These are phyloP conservation scores for Pulveroboletus sp. DNA, from an alignment of 768 basidiomycete species.

Conservation along the genomic window DNA sequence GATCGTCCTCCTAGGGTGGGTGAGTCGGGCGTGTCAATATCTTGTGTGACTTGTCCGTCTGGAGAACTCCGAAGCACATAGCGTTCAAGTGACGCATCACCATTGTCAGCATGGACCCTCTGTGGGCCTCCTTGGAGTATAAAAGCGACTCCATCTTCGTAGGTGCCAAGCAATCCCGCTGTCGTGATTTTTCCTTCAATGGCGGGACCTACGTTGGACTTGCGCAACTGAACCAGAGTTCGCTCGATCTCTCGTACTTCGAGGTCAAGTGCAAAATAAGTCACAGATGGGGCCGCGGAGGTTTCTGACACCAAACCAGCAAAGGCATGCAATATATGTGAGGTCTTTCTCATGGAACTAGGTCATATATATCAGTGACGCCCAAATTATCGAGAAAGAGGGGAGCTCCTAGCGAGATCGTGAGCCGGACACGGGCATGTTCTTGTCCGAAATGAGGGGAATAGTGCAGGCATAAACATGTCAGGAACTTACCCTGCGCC, in stretches of 20 bases:
- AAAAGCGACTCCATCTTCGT: slow-evolving; percentile 82
- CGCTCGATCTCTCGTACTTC: slow-evolving; percentile 82
- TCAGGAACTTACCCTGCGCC: slow-evolving; percentile 75
- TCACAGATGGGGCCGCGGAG: slow-evolving; percentile 47
- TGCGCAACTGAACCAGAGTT: slow-evolving; percentile 62
- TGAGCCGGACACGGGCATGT: neutral
- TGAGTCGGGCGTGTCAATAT: slow-evolving; percentile 21
- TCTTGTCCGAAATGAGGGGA: neutral
- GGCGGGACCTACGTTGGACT: slow-evolving; percentile 55
- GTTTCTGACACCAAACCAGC: slow-evolving; percentile 45
- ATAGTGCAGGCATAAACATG: neutral
- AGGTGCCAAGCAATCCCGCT: slow-evolving; percentile 88
- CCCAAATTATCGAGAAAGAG: neutral
- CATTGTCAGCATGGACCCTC: neutral
- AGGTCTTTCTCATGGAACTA: slow-evolving; percentile 86
- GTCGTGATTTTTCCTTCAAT: slow-evolving; percentile 70
- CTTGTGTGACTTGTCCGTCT: slow-evolving; percentile 8
- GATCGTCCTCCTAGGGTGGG: slow-evolving; percentile 52
- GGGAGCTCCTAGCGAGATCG: too few species aligned
- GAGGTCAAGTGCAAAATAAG: slow-evolving; percentile 91
- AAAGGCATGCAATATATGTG: slow-evolving; percentile 71
- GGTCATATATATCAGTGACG: slow-evolving; percentile 7
- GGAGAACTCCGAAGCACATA: slow-evolving; percentile 27
- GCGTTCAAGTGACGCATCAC: neutral
- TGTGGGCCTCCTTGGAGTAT: slow-evolving; percentile 44